A percentile compares a stretch with the other conserved stretches of the same genome.
phyloP scores from a whole-genome alignment of 805 yeast species.

The Cyberlindnera maclurae region DNA sequence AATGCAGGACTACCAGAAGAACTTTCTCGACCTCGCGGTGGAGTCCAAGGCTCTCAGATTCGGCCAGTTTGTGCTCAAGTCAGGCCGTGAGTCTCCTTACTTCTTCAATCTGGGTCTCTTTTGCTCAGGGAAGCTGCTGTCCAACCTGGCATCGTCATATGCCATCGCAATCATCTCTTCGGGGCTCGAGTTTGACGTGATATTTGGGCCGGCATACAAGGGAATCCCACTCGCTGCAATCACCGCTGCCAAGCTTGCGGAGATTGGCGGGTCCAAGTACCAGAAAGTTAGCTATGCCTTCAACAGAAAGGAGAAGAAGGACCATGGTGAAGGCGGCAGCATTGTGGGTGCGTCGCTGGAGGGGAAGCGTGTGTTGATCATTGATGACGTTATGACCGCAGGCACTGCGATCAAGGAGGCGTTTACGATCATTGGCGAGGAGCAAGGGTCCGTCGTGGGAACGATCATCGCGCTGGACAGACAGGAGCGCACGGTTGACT shows the following conservation, averaged over 20 bases:
- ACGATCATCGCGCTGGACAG: slow-evolving; percentile 90
- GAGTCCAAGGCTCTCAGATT: slow-evolving; percentile 78
- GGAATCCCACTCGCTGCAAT: slow-evolving; percentile 95
- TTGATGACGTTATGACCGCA: slow-evolving; percentile 97
- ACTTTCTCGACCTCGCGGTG: slow-evolving; percentile 76
- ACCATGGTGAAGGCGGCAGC: slow-evolving; percentile 96
- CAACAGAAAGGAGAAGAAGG: slow-evolving; percentile 94
- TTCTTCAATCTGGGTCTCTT: slow-evolving; percentile 92
- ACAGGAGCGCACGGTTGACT: slow-evolving; percentile 75
- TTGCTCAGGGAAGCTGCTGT: slow-evolving; percentile 69
- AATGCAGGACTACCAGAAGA: slow-evolving; percentile 44
- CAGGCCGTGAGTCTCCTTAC: slow-evolving; percentile 93
- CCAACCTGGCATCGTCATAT: slow-evolving; percentile 80
- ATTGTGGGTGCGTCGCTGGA: slow-evolving; percentile 79
- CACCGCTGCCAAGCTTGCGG: slow-evolving; percentile 87
- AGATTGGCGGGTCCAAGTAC: slow-evolving; percentile 76
- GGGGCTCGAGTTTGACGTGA: slow-evolving; percentile 77
- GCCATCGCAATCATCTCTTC: slow-evolving; percentile 82
- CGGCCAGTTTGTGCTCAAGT: slow-evolving; percentile 83
- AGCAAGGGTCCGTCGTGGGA: slow-evolving; percentile 72
- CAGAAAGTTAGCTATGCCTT: slow-evolving; percentile 78
- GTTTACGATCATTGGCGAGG: slow-evolving; percentile 62
- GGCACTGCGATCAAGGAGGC: slow-evolving; percentile 98
- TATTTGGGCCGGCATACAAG: slow-evolving; percentile 97
- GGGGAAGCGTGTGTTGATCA: slow-evolving; percentile 70